Base-by-base conservation (phyloP, 805 yeast species). In the Wickerhamiella allomyrinae region DNA sequence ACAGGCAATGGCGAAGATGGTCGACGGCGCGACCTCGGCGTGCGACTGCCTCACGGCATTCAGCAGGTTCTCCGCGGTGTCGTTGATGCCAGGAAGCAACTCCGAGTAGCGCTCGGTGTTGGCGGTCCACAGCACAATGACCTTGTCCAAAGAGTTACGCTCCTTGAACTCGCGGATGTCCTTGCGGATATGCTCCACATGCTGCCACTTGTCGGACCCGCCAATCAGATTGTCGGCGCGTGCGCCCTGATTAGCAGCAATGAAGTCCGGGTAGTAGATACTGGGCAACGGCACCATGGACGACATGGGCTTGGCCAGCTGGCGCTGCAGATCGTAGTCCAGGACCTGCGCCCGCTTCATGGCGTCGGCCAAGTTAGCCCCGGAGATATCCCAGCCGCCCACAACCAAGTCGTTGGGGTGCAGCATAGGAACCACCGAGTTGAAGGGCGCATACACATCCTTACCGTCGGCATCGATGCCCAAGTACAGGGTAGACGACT, bases 121-220 rank as follows among this genome's bases (percentile, higher is more conserved):
- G 43, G 97, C 97, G 36, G 95, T 86, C 97, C 97, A 87, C 57
- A 87, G 70, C 37, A 89, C 82, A 57, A 87, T 76, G 43, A 89
- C 93, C 60, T 79, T 81, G 62, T 87, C 96, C 56, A 87, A 75
- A 29, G 65, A 60, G 58, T 89, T 83, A 47, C 67, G 61, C 31
- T 58, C 57, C 65, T 86, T 87, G 70, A 87, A 87, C 45, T 75
- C 74, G 52, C 71, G 68, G 55, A 87, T 87, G 61, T 87, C 95
- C 43, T 70, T 66, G 65, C 96, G 81, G 62, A 87, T 77, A 49
- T 68, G 75, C 68, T 82, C 86, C 48, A 87, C 93, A 58, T 87
- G 95, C 19, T 66, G 71, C 95, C 95, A 86, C 67, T 87, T 87
- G 59, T 75, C 73, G 39, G 65, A 64, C 44, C 77, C 69, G 55